These are phyloP conservation scores for Cephalotrichum gorgonifer DNA, from an alignment of 2,329 filamentous ascomycete genomes.

Conservation along the genomic window DNA sequence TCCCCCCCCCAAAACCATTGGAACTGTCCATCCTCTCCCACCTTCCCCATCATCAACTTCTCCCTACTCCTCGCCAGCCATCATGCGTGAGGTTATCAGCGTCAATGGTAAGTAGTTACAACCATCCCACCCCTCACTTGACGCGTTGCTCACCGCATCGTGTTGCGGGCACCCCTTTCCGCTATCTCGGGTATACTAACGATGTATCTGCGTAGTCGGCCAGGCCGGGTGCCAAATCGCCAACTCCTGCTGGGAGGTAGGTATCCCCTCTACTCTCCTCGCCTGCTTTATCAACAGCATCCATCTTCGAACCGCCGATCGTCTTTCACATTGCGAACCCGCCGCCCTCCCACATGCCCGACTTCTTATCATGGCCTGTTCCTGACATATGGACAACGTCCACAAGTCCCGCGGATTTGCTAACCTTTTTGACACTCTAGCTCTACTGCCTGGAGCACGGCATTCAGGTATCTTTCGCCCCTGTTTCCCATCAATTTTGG, in stretches of 20 bases:
- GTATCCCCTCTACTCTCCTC: conserved; percentile 23
- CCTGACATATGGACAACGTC: neutral
- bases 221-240: conserved; percentile 99
- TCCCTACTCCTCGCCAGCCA: conserved; percentile 26
- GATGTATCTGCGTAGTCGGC: conserved; percentile 60
- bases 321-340: too few species aligned
- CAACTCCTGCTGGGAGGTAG: conserved; percentile 99
- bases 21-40: conserved; percentile 4
- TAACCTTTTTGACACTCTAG: conserved; percentile 35
- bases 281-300: too few species aligned
- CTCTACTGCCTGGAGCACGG: conserved; percentile 99
- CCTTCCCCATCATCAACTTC: conserved; percentile 5
- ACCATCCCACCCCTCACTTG: conserved; percentile 14
- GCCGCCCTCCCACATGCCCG: neutral
- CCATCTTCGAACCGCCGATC: too few species aligned
- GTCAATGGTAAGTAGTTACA: conserved; percentile 72
- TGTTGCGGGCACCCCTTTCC: conserved; percentile 6
- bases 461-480: conserved; percentile 74
- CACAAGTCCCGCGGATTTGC: neutral
- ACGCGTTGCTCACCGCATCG: conserved; percentile 32
- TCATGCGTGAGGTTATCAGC: conserved; percentile 98
- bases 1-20: conserved; percentile 1
- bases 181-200: neutral
- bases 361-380: neutral
- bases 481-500: neutral